A percentile compares a stretch with the other conserved stretches of the same genome.
phyloP scores from a whole-genome alignment of 2,329 filamentous ascomycete genomes.

The Whalleya microplaca region DNA sequence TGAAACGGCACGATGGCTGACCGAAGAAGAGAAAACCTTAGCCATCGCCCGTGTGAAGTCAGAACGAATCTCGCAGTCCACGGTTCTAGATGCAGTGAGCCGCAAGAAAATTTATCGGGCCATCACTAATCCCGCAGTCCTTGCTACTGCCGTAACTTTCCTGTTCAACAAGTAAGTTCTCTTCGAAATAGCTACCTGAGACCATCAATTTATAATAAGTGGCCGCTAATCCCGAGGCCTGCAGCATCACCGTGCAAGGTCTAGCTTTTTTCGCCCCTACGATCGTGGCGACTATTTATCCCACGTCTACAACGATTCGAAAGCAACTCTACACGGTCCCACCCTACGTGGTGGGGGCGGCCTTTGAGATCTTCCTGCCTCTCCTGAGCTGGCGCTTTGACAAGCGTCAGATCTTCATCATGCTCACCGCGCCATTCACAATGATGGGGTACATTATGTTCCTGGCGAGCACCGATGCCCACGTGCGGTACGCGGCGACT shows the following conservation, averaged over 20 bases:
- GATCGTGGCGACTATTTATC: slow-evolving; percentile 72
- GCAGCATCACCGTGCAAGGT: slow-evolving; percentile 68
- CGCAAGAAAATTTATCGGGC: slow-evolving; percentile 61
- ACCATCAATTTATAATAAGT: too few relatives aligned
- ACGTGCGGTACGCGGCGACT: slow-evolving; percentile 69
- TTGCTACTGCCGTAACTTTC: slow-evolving; percentile 33
- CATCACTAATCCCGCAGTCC: slow-evolving; percentile 62
- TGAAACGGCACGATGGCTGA: slow-evolving; percentile 68
- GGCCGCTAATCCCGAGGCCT: slow-evolving; percentile 1
- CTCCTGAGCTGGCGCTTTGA: slow-evolving; percentile 65
- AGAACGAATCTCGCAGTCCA: slow-evolving; percentile 64
- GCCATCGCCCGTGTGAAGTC: slow-evolving; percentile 70
- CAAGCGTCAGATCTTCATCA: slow-evolving; percentile 62
- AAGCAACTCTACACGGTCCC: slow-evolving; percentile 74
- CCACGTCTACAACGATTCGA: slow-evolving; percentile 56
- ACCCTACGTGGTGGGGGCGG: slow-evolving; percentile 69
- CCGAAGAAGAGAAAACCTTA: slow-evolving; percentile 66
- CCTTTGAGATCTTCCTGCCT: slow-evolving; percentile 67
- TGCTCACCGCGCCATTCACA: slow-evolving; percentile 62
- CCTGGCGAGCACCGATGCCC: slow-evolving; percentile 55
- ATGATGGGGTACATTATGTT: slow-evolving; percentile 76
- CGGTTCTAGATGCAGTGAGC: slow-evolving; percentile 67
- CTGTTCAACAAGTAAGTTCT: slow-evolving; percentile 31
- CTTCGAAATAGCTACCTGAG: neutral
- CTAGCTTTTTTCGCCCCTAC: slow-evolving; percentile 72